Conservation (phyloP, 768 basidiomycete genomes). For the Suillus placidus region DNA sequence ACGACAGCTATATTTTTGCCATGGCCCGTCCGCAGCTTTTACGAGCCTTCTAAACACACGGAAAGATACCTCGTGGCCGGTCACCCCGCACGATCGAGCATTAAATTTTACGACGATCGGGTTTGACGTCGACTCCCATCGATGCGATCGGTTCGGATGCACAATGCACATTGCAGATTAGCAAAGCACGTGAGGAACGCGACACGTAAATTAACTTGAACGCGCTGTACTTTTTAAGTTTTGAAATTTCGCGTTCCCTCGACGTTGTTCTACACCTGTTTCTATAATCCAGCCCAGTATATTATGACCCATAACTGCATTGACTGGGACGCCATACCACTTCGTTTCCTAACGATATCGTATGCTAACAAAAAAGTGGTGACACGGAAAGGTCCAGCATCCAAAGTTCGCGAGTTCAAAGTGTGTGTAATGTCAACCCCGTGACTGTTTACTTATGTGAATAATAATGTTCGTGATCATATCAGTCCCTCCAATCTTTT, state of each 20-base stretch:
- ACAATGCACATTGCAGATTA: no score
- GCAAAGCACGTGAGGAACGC: constrained; percentile 4
- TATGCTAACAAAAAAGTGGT: not conserved
- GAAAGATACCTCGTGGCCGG: no score
- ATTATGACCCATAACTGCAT: constrained; percentile 30
- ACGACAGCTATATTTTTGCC: no score
- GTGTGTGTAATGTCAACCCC: not conserved
- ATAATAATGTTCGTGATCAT: not conserved
- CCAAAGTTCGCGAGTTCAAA: constrained; percentile 3
- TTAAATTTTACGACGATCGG: no score
- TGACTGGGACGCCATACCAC: constrained; percentile 26
- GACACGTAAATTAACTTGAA: not conserved
- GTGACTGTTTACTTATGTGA: not conserved
- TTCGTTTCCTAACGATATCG: constrained; percentile 16
- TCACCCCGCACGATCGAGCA: no score
- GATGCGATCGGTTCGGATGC: no score
- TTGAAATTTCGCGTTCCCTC: not conserved
- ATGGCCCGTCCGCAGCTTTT: no score
- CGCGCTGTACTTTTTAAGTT: not conserved
- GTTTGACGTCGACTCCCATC: no score
- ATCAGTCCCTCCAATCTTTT: not conserved
- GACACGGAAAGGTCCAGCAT: not conserved
- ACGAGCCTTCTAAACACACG: no score
- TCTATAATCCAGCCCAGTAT: not conserved
- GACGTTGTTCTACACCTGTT: not conserved